Evolutionary conservation across 2,329 filamentous ascomycete species (phyloP), one percentile per base, ranked within the genome.

Genomic region (Grosmannia clavigera): DNA sequence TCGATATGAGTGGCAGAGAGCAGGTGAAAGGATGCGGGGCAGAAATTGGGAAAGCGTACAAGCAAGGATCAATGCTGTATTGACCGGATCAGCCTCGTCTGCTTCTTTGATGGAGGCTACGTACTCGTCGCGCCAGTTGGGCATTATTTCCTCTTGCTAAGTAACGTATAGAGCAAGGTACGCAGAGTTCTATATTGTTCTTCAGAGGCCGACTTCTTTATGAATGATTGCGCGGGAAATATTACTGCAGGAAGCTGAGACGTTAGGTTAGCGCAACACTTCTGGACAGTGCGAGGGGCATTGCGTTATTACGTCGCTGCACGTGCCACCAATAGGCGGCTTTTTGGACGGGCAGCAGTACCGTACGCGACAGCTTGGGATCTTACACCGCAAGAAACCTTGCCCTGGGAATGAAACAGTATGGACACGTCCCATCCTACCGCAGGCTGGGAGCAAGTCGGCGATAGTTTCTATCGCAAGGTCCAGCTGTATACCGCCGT

Each of bases 401-500:
- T 58, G 56, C 51, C 55, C 58, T 58, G 59, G 60, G 33, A 58
- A 62, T 66, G 62, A 60, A 59, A 27, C 43, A 35, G 1, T 14
- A 84, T 84, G 81, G 81, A 83, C 67, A 73, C 75, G 65, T 74
- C 79, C 69, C 79, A 82, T 73, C 80, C 92, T 69, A 90, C 90
- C 67, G 88, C 90, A 68, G 90, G 92, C 73, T 99, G 94, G 94
- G 91, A 96, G 78, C 88, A 84, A 73, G 84, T 97, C 66, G 94
- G 90, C 70, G 88, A 95, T 74, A 87, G 84, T 69, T 97, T 95
- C 79, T 99, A 97, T 77, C 89, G 92, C 72, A 96, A 95, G 77
- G 86, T 89, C 61, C 88, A 92, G 73, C 83, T 96, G 63, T 99
- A 97, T 78, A 92, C 91, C 63, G 88, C 86, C 65, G 83, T 97